phyloP scores from a whole-genome alignment of 257 asterid species.

The Ocimum tenuiflorum region DNA sequence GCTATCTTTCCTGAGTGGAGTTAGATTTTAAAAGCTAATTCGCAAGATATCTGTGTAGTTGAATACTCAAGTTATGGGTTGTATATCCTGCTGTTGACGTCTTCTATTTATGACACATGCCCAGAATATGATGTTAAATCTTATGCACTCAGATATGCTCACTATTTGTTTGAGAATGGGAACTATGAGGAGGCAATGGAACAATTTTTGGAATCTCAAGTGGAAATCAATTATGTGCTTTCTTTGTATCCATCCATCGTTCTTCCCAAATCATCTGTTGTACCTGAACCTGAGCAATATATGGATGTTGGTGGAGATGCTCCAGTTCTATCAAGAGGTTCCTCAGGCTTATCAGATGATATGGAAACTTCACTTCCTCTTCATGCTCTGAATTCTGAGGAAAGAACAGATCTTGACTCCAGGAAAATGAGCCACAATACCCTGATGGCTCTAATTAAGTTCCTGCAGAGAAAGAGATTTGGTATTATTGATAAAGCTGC shows the following conservation, averaged over 20 bases:
- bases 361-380: conserved; percentile 53
- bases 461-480: conserved; percentile 79
- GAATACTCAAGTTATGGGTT: background rate
- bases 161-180: conserved; percentile 82
- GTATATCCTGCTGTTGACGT: background rate
- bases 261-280: conserved; percentile 76
- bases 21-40: background rate
- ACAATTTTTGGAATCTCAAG: conserved; percentile 89
- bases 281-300: conserved; percentile 76
- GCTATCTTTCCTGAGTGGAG: conserved; percentile 2
- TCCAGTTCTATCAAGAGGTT: conserved; percentile 67
- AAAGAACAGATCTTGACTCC: conserved; percentile 63
- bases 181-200: conserved; percentile 97
- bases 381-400: conserved; percentile 57
- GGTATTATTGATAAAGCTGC: conserved; percentile 84
- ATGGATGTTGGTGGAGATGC: conserved; percentile 61
- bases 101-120: background rate
- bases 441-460: conserved; percentile 93
- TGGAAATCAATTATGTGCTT: conserved; percentile 78
- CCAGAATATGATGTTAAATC: conserved; percentile 26
- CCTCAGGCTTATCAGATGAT: conserved; percentile 82
- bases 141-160: conserved; percentile 69
- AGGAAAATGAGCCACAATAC: conserved; percentile 90
- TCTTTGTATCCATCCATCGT: conserved; percentile 71
- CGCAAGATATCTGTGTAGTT: background rate